A percentile compares a stretch with the other conserved stretches of the same genome.
These are phyloP conservation scores for Sporothrix curviconia DNA, from an alignment of 2,329 filamentous ascomycete species.

Conservation along the genomic window DNA sequence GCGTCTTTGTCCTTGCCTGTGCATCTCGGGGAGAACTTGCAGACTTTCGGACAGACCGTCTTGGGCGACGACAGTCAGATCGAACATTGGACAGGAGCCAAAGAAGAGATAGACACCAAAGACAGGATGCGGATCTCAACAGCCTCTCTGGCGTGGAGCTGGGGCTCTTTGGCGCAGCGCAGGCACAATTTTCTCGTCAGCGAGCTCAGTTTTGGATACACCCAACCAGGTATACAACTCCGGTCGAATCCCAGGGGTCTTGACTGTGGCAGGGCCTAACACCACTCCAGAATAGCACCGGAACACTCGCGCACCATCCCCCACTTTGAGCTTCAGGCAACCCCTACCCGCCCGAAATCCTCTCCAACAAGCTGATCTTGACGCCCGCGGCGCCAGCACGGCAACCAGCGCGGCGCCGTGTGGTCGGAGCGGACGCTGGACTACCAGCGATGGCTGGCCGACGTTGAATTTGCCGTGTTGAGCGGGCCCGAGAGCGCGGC, in stretches of 20 bases:
- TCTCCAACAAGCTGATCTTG: conserved; percentile 87
- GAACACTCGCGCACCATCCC: conserved; percentile 47
- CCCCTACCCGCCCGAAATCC: conserved; percentile 51
- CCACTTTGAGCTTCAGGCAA: conserved; percentile 48
- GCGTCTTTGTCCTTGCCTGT: too few relatives aligned
- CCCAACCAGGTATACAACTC: conserved; percentile 49
- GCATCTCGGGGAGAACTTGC: not conserved
- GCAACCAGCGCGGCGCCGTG: conserved; percentile 73
- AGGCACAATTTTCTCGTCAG: conserved; percentile 63
- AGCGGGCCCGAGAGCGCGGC: conserved; percentile 77
- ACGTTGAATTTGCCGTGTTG: conserved; percentile 82
- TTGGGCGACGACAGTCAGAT: not conserved
- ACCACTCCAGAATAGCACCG: conserved; percentile 54
- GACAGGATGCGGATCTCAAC: conserved; percentile 17
- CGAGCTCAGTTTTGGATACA: conserved; percentile 71
- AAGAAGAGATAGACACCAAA: not conserved
- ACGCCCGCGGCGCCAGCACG: conserved; percentile 80
- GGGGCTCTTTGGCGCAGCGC: conserved; percentile 32
- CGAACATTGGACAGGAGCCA: not conserved
- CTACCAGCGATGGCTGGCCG: conserved; percentile 68
- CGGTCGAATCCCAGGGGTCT: too few relatives aligned
- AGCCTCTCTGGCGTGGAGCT: conserved; percentile 17
- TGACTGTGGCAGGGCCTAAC: too few relatives aligned
- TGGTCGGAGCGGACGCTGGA: conserved; percentile 65
- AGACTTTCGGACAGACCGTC: too few relatives aligned